phyloP scores from a whole-genome alignment of 441 rosid genomes.

The Adansonia madagascariensis region DNA sequence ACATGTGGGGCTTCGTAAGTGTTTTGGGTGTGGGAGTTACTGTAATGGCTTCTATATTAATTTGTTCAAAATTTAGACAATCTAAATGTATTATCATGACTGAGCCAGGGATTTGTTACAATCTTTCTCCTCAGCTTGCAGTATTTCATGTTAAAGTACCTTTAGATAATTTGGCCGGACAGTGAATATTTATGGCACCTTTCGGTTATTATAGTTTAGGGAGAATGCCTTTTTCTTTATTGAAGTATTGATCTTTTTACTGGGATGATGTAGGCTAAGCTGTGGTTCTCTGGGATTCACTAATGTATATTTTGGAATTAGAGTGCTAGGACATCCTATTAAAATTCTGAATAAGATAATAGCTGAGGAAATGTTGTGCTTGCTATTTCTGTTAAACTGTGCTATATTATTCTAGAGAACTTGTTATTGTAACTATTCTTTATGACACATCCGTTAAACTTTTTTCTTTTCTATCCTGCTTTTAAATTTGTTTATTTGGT shows the following conservation, averaged over 20 bases:
- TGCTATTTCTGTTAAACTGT: neutral
- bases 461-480: neutral
- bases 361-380: neutral
- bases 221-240: slow-evolving; percentile 1
- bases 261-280: neutral
- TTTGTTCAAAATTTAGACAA: neutral
- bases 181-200: neutral
- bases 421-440: neutral
- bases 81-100: neutral
- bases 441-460: neutral
- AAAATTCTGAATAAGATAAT: slow-evolving; percentile 1
- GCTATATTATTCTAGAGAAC: neutral
- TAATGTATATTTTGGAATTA: neutral
- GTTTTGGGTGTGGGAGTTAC: neutral
- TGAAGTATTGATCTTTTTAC: slow-evolving; percentile 5
- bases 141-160: neutral
- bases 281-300: neutral
- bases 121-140: neutral
- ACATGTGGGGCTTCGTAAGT: neutral
- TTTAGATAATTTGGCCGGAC: neutral
- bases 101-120: neutral
- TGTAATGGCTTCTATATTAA: neutral
- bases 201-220: slow-evolving; percentile 13
- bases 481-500: neutral
- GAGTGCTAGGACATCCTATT: neutral